Conservation (phyloP, 225 moss, liverwort and hornwort genomes). For the Rhytidiadelphus loreus region DNA sequence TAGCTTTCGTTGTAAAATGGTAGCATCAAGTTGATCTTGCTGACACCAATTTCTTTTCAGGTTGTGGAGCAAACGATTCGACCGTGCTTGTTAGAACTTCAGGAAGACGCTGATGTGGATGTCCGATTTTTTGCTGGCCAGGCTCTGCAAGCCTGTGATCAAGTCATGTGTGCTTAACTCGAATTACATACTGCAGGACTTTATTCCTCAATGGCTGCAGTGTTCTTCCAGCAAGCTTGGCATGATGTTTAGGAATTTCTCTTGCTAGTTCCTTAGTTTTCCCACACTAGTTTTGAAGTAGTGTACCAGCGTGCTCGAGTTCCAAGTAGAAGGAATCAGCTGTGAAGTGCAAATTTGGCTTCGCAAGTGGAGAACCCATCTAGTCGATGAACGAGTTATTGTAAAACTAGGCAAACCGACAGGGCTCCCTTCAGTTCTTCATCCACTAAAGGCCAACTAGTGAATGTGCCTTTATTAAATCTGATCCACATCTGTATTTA, state of each 20-base stretch:
- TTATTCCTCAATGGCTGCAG: slow-evolving; percentile 1
- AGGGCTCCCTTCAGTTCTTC: slow-evolving; percentile 20
- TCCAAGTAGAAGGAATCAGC: slow-evolving; percentile 20
- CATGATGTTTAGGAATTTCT: slow-evolving; percentile 12
- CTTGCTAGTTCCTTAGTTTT: slow-evolving; percentile 17
- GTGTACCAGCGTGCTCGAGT: slow-evolving; percentile 1
- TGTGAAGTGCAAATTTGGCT: slow-evolving; percentile 26
- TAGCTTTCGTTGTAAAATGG: not conserved
- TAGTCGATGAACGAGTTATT: slow-evolving; percentile 32
- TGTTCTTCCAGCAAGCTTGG: slow-evolving; percentile 16
- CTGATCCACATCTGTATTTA: slow-evolving; percentile 44
- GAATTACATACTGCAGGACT: not conserved
- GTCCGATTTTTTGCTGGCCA: slow-evolving; percentile 94
- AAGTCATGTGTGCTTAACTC: slow-evolving; percentile 83
- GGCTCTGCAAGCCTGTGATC: slow-evolving; percentile 96
- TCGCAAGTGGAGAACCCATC: slow-evolving; percentile 1
- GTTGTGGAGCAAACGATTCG: slow-evolving; percentile 97
- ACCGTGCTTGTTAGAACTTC: slow-evolving; percentile 90
- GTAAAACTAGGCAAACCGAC: slow-evolving; percentile 37
- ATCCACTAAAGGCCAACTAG: slow-evolving; percentile 12
- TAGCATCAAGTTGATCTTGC: not conserved
- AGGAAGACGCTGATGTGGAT: slow-evolving; percentile 97
- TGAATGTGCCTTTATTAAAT: slow-evolving; percentile 22
- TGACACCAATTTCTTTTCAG: slow-evolving; percentile 23
- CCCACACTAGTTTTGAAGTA: slow-evolving; percentile 15